Evolutionary conservation across 306 rosid genomes (phyloP), one percentile per base, ranked within the genome.

Genomic region (Sindora glabra): DNA sequence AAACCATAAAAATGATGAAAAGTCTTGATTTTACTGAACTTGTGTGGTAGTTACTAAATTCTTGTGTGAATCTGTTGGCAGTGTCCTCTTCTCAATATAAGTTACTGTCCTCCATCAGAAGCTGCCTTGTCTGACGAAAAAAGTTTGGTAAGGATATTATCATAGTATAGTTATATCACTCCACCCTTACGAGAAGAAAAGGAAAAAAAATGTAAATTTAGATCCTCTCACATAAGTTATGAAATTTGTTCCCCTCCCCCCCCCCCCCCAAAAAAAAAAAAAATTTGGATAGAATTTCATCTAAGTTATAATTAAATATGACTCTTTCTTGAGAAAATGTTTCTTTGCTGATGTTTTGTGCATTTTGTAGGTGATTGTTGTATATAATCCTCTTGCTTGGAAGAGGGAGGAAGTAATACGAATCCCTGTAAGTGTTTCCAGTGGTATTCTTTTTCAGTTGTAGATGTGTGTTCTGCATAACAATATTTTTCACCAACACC

Each of bases 71-170:
- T 64, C 23, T 87, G 61, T 40, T 76, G 55, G 72, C 85, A 89
- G 97, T 89, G 97, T 49, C 89, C 95, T 63, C 97, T 89, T 80
- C 86, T 89, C 36, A 89, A 86, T 59, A 67, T 89, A 63, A 89
- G 95, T 74, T 89, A 86, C 51, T 89, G 97, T 67, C 97, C 97
- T 39, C 65, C 90, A 8, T 77, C 95, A 64, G 97, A 86, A 82
- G 70, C 65, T 53, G 69, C 59, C 37, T 71, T 89, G 66, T 45
- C 37, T 67, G 75, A 48, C 45, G 81, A 84, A 45, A 89, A 86
- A 69, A 65, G 53, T 68, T 48, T 86, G 92, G 97, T 89, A 62
- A 84, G 75, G 48, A 52, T 32, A 40, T 17, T 26, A 46, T 69
- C 45, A 48, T 52, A 69, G 22, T 23, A 61, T 32, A 6, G 11